Conservation (phyloP, 1,284 basidiomycete genomes). For the Trichosporon faecale region DNA sequence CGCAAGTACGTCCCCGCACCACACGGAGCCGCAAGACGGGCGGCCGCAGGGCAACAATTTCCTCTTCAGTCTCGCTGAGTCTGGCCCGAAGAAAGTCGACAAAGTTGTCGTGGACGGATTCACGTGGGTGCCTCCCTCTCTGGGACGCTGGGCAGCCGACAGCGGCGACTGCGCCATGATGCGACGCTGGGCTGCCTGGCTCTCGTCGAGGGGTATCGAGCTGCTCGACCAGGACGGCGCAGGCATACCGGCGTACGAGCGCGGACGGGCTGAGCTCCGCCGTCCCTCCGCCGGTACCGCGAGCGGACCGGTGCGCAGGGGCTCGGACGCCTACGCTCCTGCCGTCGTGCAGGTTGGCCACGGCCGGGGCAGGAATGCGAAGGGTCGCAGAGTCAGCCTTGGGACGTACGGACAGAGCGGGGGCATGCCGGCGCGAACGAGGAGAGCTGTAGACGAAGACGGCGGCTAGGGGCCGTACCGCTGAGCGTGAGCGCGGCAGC, state of each 20-base stretch:
- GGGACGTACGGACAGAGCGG: constrained; percentile 9
- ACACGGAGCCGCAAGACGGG: constrained; percentile 6
- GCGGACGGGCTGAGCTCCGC: constrained; percentile 9
- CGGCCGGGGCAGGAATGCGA: background rate
- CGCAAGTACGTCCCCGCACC: constrained; percentile 9
- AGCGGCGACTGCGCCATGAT: constrained; percentile 44
- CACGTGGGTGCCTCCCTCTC: constrained; percentile 39
- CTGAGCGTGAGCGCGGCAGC: background rate
- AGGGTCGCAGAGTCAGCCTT: background rate
- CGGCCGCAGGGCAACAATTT: constrained; percentile 23
- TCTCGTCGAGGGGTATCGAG: constrained; percentile 29
- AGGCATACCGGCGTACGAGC: constrained; percentile 22
- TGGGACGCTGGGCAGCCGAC: constrained; percentile 39
- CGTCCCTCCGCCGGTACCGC: background rate
- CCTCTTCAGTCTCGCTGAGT: constrained; percentile 19
- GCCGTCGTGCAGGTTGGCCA: background rate
- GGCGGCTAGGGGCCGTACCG: constrained; percentile 9
- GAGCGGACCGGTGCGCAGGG: background rate
- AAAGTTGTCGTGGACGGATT: constrained; percentile 42
- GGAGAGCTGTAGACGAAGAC: background rate
- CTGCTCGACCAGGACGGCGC: constrained; percentile 45
- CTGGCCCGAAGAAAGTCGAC: constrained; percentile 12
- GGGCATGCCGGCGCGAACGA: background rate
- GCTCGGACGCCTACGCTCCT: background rate
- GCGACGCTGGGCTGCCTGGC: constrained; percentile 34